These are phyloP conservation scores for Ophiocordyceps unilateralis DNA, from an alignment of 2,329 filamentous ascomycete species.

Conservation along the genomic window DNA sequence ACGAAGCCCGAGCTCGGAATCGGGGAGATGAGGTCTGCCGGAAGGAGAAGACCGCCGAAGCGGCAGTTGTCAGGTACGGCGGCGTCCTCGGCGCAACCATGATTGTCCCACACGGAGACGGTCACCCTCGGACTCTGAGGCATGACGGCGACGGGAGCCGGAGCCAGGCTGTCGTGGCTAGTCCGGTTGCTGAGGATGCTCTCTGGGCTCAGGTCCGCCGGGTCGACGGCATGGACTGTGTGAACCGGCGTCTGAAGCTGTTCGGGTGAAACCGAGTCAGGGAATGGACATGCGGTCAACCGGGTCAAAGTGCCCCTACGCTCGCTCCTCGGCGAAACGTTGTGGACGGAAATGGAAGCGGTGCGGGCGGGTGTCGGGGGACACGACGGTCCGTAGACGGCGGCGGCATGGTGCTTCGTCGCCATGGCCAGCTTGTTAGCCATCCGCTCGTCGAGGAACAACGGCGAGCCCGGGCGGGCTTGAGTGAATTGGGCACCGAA, in stretches of 20 bases:
- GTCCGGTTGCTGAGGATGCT: conserved; percentile 31
- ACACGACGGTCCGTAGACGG: conserved; percentile 13
- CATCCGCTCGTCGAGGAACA: conserved; percentile 23
- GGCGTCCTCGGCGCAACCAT: conserved; percentile 9
- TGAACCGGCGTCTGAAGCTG: conserved; percentile 23
- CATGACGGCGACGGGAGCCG: conserved; percentile 22
- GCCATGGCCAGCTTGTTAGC: not conserved
- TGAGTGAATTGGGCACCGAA: conserved; percentile 30
- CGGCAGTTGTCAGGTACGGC: not conserved
- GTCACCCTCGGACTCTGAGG: conserved; percentile 35
- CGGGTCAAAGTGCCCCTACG: conserved; percentile 10
- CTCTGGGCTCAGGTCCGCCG: conserved; percentile 28
- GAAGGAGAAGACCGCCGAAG: conserved; percentile 15
- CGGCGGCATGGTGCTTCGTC: not conserved
- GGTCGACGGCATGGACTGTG: conserved; percentile 11
- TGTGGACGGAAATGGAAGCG: conserved; percentile 22
- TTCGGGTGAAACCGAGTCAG: conserved; percentile 22
- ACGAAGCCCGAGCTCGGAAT: conserved; percentile 7
- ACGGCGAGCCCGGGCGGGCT: conserved; percentile 22
- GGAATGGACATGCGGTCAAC: conserved; percentile 8
- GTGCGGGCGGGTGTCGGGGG: conserved; percentile 36
- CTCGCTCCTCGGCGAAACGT: conserved; percentile 23
- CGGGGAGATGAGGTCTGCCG: conserved; percentile 21
- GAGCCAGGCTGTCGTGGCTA: conserved; percentile 29
- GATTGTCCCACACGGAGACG: conserved; percentile 37